Evolutionary conservation across 805 yeast species (phyloP).

Genomic region (Pichia heedii): DNA sequence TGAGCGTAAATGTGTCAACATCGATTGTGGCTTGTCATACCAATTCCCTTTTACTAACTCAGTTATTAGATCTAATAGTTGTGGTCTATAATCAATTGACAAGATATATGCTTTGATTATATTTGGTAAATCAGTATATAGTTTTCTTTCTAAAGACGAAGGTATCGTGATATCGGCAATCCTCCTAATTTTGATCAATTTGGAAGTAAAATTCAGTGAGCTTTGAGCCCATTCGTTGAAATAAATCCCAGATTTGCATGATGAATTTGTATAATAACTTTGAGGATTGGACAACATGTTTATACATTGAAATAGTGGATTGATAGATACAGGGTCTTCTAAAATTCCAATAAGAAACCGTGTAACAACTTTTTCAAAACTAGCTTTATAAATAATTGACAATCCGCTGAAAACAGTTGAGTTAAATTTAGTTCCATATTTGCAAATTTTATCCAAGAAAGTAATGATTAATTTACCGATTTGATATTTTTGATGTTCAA

Average conservation of each 20-base stretch:
- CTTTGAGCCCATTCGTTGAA: slow-evolving; percentile 40
- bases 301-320: slow-evolving; percentile 44
- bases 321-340: slow-evolving; percentile 43
- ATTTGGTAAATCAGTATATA: slow-evolving; percentile 47
- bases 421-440: slow-evolving; percentile 29
- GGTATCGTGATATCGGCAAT: slow-evolving; percentile 35
- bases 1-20: slow-evolving; percentile 74
- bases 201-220: slow-evolving; percentile 46
- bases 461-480: slow-evolving; percentile 48
- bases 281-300: slow-evolving; percentile 32
- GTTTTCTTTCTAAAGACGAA: slow-evolving; percentile 53
- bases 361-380: slow-evolving; percentile 43
- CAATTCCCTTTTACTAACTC: slow-evolving; percentile 48
- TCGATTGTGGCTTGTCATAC: slow-evolving; percentile 60
- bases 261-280: slow-evolving; percentile 16
- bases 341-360: slow-evolving; percentile 47
- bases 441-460: slow-evolving; percentile 46
- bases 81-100: slow-evolving; percentile 38
- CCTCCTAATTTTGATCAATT: slow-evolving; percentile 46
- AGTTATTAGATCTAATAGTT: slow-evolving; percentile 48
- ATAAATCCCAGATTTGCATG: slow-evolving; percentile 38
- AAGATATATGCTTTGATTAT: slow-evolving; percentile 51
- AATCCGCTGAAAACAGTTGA: slow-evolving; percentile 28
- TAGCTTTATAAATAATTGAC: slow-evolving; percentile 31
- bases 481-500: slow-evolving; percentile 47